Percentiles rank a stretch among this genome's conserved stretches.
These are phyloP conservation scores for Camillea tinctor DNA, from an alignment of 2,329 filamentous ascomycete species.

Conservation along the genomic window DNA sequence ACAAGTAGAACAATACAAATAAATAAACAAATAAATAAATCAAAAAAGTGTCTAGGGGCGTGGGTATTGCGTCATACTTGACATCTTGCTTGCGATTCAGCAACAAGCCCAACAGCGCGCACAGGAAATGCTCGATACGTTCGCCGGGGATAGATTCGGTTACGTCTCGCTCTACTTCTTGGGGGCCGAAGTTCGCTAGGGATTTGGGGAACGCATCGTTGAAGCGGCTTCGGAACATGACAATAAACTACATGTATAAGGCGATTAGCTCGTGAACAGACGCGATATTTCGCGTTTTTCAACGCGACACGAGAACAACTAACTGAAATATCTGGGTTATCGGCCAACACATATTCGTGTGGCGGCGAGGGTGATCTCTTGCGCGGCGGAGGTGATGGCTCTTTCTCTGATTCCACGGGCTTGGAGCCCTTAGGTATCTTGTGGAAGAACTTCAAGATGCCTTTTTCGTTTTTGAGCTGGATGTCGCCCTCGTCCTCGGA, in stretches of 20 bases:
- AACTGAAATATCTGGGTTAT: slow-evolving; percentile 91
- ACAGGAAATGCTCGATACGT: slow-evolving; percentile 83
- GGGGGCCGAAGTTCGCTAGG: slow-evolving; percentile 84
- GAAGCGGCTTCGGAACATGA: slow-evolving; percentile 96
- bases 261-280: slow-evolving; percentile 36
- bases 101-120: slow-evolving; percentile 81
- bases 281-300: slow-evolving; percentile 55
- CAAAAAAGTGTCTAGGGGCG: neutral
- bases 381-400: slow-evolving; percentile 63
- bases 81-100: slow-evolving; percentile 98
- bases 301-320: slow-evolving; percentile 51
- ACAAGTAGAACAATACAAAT: too few species aligned
- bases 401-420: slow-evolving; percentile 46
- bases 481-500: slow-evolving; percentile 55
- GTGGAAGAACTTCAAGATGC: slow-evolving; percentile 68
- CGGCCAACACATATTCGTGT: slow-evolving; percentile 85
- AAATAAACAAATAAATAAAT: too few species aligned
- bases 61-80: slow-evolving; percentile 65
- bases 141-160: slow-evolving; percentile 76
- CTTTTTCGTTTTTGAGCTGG: slow-evolving; percentile 50
- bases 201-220: slow-evolving; percentile 85
- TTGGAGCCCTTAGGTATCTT: slow-evolving; percentile 49
- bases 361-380: slow-evolving; percentile 86
- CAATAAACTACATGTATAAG: slow-evolving; percentile 71
- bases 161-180: slow-evolving; percentile 89